Evolutionary conservation across 2,329 filamentous ascomycete genomes (phyloP).

Genomic region (Beauveria asiatica): DNA sequence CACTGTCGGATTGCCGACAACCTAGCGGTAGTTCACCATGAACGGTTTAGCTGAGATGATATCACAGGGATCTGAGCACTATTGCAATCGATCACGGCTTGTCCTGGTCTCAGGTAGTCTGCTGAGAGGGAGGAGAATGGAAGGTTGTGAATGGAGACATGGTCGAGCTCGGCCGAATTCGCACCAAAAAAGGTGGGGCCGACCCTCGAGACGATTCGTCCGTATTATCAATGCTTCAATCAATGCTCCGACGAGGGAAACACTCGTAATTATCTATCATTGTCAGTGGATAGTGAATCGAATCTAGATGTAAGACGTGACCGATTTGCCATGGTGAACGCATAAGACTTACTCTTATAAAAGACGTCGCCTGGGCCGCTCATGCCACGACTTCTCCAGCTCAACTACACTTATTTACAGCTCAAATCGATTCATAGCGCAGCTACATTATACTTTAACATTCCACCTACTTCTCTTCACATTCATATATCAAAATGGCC

Average conservation of each 20-base stretch:
- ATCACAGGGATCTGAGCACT: no score
- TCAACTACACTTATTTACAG: background rate
- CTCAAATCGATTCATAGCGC: background rate
- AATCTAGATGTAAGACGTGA: background rate
- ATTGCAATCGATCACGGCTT: background rate
- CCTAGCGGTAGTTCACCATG: background rate
- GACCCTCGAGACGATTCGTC: no score
- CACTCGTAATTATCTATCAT: background rate
- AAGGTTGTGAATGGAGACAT: background rate
- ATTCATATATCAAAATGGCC: background rate
- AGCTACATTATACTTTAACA: background rate
- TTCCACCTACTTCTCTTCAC: background rate
- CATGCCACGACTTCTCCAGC: background rate
- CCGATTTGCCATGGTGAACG: no score
- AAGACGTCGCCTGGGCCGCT: background rate
- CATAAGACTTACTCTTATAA: background rate
- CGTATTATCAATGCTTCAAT: no score
- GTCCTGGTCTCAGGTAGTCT: no score
- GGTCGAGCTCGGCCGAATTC: background rate
- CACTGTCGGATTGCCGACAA: background rate
- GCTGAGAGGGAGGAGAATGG: no score
- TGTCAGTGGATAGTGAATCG: background rate
- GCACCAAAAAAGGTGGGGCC: background rate
- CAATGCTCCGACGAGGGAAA: no score
- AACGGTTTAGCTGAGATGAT: background rate